A percentile compares a stretch with the other conserved stretches of the same genome.
Conservation (phyloP, 2,329 filamentous ascomycete genomes). For the Ascochyta fabae region DNA sequence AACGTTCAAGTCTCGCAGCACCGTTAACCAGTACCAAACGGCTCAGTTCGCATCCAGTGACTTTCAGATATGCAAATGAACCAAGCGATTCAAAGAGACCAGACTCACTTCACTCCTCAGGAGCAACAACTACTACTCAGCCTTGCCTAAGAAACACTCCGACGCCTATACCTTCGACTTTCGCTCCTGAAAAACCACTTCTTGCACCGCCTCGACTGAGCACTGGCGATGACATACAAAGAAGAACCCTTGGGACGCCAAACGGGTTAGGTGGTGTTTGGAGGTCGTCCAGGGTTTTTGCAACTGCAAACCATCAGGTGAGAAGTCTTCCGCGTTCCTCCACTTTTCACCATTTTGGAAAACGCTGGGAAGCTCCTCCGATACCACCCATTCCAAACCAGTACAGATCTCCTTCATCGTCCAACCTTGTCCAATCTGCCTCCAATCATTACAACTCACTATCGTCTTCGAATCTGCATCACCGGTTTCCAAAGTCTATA, state of each 20-base stretch:
- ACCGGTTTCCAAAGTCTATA: neutral
- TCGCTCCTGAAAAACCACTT: neutral
- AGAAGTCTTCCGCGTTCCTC: conserved; percentile 40
- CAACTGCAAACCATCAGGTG: conserved; percentile 40
- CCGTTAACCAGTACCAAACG: conserved; percentile 25
- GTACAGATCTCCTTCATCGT: conserved; percentile 27
- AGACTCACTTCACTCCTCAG: neutral
- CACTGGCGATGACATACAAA: conserved; percentile 28
- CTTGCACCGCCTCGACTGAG: conserved; percentile 20
- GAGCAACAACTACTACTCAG: conserved; percentile 15
- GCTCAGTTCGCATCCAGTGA: conserved; percentile 29
- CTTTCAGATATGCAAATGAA: conserved; percentile 22
- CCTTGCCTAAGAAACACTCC: conserved; percentile 24
- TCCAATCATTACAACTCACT: neutral
- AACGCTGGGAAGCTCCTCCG: conserved; percentile 23
- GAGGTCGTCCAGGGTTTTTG: conserved; percentile 28
- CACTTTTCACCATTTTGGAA: conserved; percentile 36
- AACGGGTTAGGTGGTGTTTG: conserved; percentile 28
- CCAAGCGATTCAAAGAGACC: conserved; percentile 5
- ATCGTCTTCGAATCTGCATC: neutral
- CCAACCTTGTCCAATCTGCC: conserved; percentile 6
- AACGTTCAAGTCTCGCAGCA: conserved; percentile 23
- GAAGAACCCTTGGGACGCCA: conserved; percentile 28
- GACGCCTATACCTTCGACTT: conserved; percentile 14
- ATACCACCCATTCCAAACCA: conserved; percentile 34